Evolutionary conservation across 371 early-diverging fungal genomes (phyloP).

Genomic region (Nematocida sp.): DNA sequence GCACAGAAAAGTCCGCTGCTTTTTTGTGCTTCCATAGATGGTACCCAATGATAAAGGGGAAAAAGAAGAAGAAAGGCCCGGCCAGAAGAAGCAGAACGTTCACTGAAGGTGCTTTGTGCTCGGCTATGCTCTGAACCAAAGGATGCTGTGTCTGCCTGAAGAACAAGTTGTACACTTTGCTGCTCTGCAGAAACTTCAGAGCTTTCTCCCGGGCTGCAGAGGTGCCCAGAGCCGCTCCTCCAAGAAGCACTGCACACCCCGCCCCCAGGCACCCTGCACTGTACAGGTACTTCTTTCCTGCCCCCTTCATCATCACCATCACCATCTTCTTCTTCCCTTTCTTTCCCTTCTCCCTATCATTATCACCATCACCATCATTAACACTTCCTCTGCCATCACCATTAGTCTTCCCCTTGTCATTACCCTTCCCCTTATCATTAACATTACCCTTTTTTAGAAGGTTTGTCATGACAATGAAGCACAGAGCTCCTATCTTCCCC

Average conservation of each 20-base stretch:
- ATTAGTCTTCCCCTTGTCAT: too few relatives aligned
- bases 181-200: not conserved
- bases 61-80: not conserved
- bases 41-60: not conserved
- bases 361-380: not conserved
- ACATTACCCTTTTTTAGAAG: too few relatives aligned
- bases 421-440: too few relatives aligned
- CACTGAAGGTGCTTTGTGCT: slow-evolving; percentile 16
- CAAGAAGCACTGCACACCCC: not conserved
- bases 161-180: slow-evolving; percentile 40
- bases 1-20: not conserved
- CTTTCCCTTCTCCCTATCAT: not conserved
- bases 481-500: not conserved
- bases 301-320: not conserved
- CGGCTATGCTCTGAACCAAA: slow-evolving; percentile 19
- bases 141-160: slow-evolving; percentile 33
- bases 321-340: not conserved
- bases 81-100: not conserved
- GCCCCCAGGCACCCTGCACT: not conserved
- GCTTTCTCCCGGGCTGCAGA: not conserved
- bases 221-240: not conserved
- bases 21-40: not conserved
- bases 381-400: too few relatives aligned
- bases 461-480: not conserved
- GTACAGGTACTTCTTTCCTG: not conserved